phyloP scores from a whole-genome alignment of 2,329 filamentous ascomycete species.

The Fusarium liriodendri region DNA sequence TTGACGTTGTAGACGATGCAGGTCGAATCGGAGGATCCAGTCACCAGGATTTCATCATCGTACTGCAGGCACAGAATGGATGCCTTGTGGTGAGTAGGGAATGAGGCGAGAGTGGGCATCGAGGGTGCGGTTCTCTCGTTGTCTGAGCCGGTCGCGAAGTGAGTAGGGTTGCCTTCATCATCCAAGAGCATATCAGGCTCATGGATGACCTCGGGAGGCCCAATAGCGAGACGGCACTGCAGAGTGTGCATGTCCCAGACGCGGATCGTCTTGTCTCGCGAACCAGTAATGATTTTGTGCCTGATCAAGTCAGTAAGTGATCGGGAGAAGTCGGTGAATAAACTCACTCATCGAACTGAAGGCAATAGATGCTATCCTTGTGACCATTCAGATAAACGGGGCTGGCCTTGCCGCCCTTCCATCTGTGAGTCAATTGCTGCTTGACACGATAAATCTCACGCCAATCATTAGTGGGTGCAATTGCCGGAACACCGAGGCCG shows the following conservation, averaged over 20 bases:
- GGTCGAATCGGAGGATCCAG: conserved; percentile 90
- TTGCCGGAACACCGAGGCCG: conserved; percentile 67
- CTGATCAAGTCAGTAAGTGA: conserved; percentile 59
- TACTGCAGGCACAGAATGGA: conserved; percentile 97
- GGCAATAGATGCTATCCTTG: conserved; percentile 95
- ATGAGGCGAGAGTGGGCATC: conserved; percentile 66
- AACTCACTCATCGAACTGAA: conserved; percentile 94
- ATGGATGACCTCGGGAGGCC: conserved; percentile 75
- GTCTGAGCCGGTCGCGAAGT: conserved; percentile 67
- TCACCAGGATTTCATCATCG: conserved; percentile 91
- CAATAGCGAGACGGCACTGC: conserved; percentile 87
- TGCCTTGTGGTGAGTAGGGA: conserved; percentile 80
- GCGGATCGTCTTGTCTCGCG: conserved; percentile 93
- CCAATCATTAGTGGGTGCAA: conserved; percentile 79
- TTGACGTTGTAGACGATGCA: conserved; percentile 93
- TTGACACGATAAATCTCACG: conserved; percentile 85
- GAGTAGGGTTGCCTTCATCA: conserved; percentile 61
- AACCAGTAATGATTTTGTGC: conserved; percentile 95
- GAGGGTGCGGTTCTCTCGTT: conserved; percentile 59
- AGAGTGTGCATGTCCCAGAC: conserved; percentile 95
- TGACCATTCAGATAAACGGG: conserved; percentile 94
- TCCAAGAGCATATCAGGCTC: conserved; percentile 63
- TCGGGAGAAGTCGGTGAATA: not conserved
- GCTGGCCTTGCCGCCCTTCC: conserved; percentile 81
- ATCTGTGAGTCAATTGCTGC: conserved; percentile 79